These are phyloP conservation scores for Alternaria sp. DNA, from an alignment of 2,329 filamentous ascomycete genomes.

Conservation along the genomic window DNA sequence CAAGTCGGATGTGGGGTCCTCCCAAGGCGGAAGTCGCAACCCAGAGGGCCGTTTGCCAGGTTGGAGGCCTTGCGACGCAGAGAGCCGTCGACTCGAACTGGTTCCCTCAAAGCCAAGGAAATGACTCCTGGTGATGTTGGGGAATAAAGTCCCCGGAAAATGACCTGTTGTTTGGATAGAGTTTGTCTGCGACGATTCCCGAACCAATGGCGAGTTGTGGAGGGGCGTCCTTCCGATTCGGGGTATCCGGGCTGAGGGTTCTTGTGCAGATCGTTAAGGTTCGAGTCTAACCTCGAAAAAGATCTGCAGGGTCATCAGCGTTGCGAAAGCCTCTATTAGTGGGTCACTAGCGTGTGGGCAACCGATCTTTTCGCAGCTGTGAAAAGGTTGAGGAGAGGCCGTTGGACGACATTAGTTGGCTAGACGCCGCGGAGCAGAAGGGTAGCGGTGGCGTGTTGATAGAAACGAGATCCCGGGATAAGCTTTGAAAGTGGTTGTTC, in stretches of 20 bases:
- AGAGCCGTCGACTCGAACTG: conserved; percentile 1
- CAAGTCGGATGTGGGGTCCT: conserved; percentile 8
- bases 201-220: conserved; percentile 9
- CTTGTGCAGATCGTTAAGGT: conserved; percentile 13
- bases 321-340: conserved; percentile 5
- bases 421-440: background rate
- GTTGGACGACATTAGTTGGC: conserved; percentile 1
- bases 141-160: background rate
- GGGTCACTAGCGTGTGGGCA: background rate
- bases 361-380: background rate
- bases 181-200: background rate
- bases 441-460: background rate
- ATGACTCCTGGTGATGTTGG: conserved; percentile 1
- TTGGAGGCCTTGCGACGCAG: background rate
- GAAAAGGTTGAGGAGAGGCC: conserved; percentile 2
- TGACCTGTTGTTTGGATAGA: conserved; percentile 7
- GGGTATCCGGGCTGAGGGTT: background rate
- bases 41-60: background rate
- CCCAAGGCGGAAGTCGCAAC: conserved; percentile 7
- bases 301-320: conserved; percentile 18
- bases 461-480: background rate
- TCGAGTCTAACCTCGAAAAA: background rate
- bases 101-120: background rate
- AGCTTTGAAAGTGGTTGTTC: conserved; percentile 1
- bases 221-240: background rate